Conservation (phyloP, 1,284 basidiomycete species). For the Microbotryum scabiosae region DNA sequence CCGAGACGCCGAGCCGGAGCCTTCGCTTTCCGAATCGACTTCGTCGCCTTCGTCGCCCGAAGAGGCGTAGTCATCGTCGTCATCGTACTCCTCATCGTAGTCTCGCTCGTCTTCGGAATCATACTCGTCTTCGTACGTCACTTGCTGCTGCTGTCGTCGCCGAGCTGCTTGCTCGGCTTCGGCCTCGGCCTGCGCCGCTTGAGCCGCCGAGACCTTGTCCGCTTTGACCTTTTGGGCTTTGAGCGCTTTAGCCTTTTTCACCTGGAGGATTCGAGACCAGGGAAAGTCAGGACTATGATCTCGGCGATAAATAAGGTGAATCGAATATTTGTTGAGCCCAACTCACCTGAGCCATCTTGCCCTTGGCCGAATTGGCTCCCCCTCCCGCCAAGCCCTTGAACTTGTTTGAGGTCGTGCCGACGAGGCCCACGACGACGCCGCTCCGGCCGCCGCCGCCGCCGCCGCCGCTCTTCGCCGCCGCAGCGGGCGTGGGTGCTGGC, state of each 20-base stretch:
- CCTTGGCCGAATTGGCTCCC: neutral
- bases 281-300: neutral
- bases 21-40: too few species aligned
- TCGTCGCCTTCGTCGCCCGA: too few species aligned
- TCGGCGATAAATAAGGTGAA: neutral
- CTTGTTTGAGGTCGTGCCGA: neutral
- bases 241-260: neutral
- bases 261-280: neutral
- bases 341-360: neutral
- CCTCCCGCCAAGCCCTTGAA: neutral
- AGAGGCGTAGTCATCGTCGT: too few species aligned
- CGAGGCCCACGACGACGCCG: too few species aligned
- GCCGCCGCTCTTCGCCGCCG: too few species aligned
- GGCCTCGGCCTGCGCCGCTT: neutral
- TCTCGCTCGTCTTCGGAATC: neutral
- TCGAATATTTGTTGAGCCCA: neutral
- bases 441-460: too few species aligned
- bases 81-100: neutral
- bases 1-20: too few species aligned
- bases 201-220: neutral
- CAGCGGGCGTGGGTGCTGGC: too few species aligned
- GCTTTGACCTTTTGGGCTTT: neutral
- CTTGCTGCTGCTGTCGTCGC: conserved; percentile 1
- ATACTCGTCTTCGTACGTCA: conserved; percentile 1
- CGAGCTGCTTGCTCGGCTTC: neutral